These are phyloP conservation scores for Candida gorgasii DNA, from an alignment of 805 yeast species.

Conservation along the genomic window DNA sequence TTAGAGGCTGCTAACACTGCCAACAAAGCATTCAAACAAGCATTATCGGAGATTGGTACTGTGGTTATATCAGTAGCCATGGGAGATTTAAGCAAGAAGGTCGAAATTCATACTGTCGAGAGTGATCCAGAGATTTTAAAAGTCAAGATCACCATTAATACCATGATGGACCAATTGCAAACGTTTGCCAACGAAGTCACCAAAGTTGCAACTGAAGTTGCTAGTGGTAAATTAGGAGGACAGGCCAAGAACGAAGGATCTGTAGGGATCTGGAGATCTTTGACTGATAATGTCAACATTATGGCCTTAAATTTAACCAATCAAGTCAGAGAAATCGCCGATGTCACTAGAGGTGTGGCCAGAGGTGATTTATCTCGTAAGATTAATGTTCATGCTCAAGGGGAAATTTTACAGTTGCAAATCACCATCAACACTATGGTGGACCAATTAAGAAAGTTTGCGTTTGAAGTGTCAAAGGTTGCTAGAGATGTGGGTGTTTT, in stretches of 20 bases:
- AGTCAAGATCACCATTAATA: conserved; percentile 78
- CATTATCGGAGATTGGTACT: conserved; percentile 77
- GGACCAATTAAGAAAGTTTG: conserved; percentile 79
- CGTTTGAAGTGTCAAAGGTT: conserved; percentile 82
- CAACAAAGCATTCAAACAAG: conserved; percentile 70
- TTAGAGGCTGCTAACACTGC: conserved; percentile 47
- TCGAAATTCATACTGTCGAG: conserved; percentile 68
- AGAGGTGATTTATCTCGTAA: conserved; percentile 80
- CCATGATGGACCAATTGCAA: conserved; percentile 87
- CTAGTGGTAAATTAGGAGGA: conserved; percentile 88
- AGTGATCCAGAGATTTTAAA: conserved; percentile 77
- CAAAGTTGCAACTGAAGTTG: conserved; percentile 85
- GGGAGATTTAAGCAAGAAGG: conserved; percentile 85
- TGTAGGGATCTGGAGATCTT: conserved; percentile 83
- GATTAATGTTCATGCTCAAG: conserved; percentile 89
- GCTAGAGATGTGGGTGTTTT: conserved; percentile 90
- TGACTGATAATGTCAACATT: conserved; percentile 81
- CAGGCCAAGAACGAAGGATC: conserved; percentile 85
- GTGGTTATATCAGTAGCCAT: conserved; percentile 86
- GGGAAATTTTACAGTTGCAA: conserved; percentile 82
- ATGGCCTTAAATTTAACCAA: conserved; percentile 84
- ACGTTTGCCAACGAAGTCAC: conserved; percentile 81
- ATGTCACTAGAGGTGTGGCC: conserved; percentile 87
- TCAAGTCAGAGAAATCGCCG: conserved; percentile 77
- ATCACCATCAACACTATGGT: conserved; percentile 89